Conservation (phyloP, 306 rosid species). For the Cucumis hystrix region DNA sequence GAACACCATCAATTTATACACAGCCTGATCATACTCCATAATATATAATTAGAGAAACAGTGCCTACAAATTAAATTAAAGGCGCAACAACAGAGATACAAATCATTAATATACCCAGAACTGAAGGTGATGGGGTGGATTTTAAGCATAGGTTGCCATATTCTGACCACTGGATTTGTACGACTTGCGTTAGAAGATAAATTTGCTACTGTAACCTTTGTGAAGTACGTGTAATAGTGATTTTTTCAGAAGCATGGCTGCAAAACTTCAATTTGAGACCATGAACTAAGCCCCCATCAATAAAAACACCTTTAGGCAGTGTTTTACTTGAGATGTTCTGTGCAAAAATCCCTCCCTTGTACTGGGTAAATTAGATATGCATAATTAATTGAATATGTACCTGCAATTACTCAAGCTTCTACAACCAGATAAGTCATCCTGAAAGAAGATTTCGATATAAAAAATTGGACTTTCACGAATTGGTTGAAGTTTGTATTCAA, state of each 20-base stretch:
- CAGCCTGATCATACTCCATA: background rate
- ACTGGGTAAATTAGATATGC: conserved; percentile 85
- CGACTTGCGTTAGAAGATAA: conserved; percentile 41
- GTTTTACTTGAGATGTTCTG: conserved; percentile 70
- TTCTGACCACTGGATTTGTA: conserved; percentile 50
- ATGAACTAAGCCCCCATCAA: background rate
- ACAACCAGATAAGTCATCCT: conserved; percentile 66
- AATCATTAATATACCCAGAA: background rate
- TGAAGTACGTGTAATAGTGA: conserved; percentile 74
- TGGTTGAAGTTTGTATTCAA: background rate
- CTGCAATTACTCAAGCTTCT: conserved; percentile 76
- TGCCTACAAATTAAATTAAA: background rate
- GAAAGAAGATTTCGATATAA: background rate
- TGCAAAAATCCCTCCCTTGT: conserved; percentile 48
- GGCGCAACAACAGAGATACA: background rate
- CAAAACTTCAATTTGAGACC: conserved; percentile 28
- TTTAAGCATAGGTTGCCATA: conserved; percentile 52
- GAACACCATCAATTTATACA: background rate
- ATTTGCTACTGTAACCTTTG: conserved; percentile 47
- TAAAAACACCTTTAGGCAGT: conserved; percentile 61
- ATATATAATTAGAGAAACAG: background rate
- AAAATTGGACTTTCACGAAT: background rate
- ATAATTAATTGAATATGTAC: conserved; percentile 76
- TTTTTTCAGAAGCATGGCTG: conserved; percentile 45
- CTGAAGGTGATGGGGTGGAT: background rate